These are phyloP conservation scores for Debaryomyces castellii DNA, from an alignment of 805 yeast species.

Conservation along the genomic window DNA sequence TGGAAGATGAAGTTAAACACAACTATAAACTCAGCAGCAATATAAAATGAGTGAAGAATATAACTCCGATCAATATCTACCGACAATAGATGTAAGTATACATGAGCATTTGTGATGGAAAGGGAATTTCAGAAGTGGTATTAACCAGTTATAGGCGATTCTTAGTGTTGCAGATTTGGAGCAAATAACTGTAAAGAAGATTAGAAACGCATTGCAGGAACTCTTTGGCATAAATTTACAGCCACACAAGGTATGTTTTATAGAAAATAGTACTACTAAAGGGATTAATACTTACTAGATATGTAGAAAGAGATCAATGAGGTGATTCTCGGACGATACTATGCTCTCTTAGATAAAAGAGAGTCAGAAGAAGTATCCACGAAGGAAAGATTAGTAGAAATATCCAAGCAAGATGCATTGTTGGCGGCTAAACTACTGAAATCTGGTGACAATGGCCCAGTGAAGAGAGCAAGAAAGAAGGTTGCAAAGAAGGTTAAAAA, in stretches of 20 bases:
- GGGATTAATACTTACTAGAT: conserved; percentile 15
- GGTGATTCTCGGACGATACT: conserved; percentile 58
- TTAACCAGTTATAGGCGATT: conserved; percentile 55
- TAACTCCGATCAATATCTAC: conserved; percentile 42
- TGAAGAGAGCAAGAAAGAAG: conserved; percentile 16
- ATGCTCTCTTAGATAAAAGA: conserved; percentile 43
- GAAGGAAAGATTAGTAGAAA: conserved; percentile 24
- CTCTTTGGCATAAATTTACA: conserved; percentile 57
- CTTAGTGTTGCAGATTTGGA: conserved; percentile 68
- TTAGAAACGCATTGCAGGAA: conserved; percentile 71
- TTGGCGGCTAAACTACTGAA: conserved; percentile 52
- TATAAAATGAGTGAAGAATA: conserved; percentile 12
- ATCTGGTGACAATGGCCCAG: conserved; percentile 18
- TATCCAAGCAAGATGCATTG: conserved; percentile 49
- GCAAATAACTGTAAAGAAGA: conserved; percentile 66
- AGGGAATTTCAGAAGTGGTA: conserved; percentile 1
- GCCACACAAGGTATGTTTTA: conserved; percentile 41
- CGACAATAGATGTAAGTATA: conserved; percentile 62
- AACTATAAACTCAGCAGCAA: not conserved
- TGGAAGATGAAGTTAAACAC: not conserved
- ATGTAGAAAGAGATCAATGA: conserved; percentile 56
- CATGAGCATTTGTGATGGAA: not conserved
- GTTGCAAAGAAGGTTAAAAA: conserved; percentile 12
- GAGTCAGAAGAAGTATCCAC: conserved; percentile 22
- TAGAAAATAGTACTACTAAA: not conserved